Evolutionary conservation across 495 filamentous ascomycete species (phyloP).

Genomic region (Penicillium manginii): DNA sequence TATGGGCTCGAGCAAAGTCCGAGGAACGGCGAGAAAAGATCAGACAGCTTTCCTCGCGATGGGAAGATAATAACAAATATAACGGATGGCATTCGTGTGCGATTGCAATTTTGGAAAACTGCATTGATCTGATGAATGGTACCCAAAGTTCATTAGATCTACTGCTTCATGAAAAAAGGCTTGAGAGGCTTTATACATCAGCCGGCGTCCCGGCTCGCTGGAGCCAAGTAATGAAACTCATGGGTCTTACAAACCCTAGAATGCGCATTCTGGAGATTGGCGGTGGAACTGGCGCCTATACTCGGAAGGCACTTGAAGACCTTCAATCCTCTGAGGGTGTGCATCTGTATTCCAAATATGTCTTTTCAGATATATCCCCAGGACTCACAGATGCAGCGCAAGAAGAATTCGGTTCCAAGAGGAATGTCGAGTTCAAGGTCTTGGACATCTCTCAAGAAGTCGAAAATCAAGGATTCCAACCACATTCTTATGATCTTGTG

Average conservation of each 20-base stretch:
- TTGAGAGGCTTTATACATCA: not conserved
- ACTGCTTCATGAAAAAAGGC: not conserved
- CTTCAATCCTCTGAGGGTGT: conserved; percentile 13
- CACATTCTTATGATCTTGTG: conserved; percentile 32
- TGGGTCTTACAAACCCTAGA: conserved; percentile 43
- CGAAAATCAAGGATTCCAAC: conserved; percentile 33
- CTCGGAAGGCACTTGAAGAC: conserved; percentile 6
- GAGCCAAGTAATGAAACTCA: conserved; percentile 12
- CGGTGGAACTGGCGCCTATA: conserved; percentile 43
- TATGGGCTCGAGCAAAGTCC: not conserved
- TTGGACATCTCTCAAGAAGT: conserved; percentile 13
- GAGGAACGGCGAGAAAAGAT: not conserved
- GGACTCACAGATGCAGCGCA: not conserved
- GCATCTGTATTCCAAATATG: conserved; percentile 28
- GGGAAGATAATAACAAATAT: not conserved
- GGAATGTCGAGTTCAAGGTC: not conserved
- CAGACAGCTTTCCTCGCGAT: not conserved
- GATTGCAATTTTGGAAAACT: not conserved
- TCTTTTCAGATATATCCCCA: conserved; percentile 43
- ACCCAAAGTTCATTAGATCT: not conserved
- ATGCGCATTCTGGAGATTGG: conserved; percentile 52
- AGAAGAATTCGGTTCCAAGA: conserved; percentile 2
- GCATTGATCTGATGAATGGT: not conserved
- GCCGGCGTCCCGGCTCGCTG: not conserved
- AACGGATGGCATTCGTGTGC: not conserved